phyloP scores from a whole-genome alignment of 768 basidiomycete genomes.

The Pisolithus marmoratus region DNA sequence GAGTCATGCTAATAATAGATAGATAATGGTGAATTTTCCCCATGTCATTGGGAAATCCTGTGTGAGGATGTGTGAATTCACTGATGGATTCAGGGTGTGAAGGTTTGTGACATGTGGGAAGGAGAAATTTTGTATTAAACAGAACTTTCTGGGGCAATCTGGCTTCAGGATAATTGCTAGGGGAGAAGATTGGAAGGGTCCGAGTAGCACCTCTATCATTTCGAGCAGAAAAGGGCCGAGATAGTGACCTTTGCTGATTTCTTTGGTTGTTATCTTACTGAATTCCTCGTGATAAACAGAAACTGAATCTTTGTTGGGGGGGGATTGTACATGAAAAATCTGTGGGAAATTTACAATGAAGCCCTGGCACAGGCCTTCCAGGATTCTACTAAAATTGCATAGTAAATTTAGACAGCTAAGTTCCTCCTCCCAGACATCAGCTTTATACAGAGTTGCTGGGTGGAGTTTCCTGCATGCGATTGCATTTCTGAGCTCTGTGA shows the following conservation, averaged over 20 bases:
- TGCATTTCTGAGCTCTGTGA: slow-evolving; percentile 7
- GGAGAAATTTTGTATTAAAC: slow-evolving; percentile 27
- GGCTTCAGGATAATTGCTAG: slow-evolving; percentile 25
- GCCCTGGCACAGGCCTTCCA: background rate
- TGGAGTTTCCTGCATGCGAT: slow-evolving; percentile 3
- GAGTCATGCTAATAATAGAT: too few species aligned
- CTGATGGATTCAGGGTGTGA: too few species aligned
- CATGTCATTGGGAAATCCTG: too few species aligned
- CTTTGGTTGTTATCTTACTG: background rate
- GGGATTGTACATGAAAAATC: background rate
- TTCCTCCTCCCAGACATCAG: slow-evolving; percentile 3
- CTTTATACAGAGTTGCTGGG: slow-evolving; percentile 4
- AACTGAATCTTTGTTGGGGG: background rate
- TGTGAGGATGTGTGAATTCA: too few species aligned
- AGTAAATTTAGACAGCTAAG: background rate
- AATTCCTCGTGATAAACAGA: background rate
- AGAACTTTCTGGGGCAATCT: slow-evolving; percentile 14
- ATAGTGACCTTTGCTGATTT: background rate
- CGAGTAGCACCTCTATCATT: slow-evolving; percentile 13
- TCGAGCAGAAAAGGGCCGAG: background rate
- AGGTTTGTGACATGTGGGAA: too few species aligned
- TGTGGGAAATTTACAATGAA: slow-evolving; percentile 9
- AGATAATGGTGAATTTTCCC: too few species aligned
- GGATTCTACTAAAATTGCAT: background rate
- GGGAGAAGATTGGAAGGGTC: slow-evolving; percentile 20